Conservation (phyloP, 371 early-diverging fungal species). For the Nematocida ausubeli region DNA sequence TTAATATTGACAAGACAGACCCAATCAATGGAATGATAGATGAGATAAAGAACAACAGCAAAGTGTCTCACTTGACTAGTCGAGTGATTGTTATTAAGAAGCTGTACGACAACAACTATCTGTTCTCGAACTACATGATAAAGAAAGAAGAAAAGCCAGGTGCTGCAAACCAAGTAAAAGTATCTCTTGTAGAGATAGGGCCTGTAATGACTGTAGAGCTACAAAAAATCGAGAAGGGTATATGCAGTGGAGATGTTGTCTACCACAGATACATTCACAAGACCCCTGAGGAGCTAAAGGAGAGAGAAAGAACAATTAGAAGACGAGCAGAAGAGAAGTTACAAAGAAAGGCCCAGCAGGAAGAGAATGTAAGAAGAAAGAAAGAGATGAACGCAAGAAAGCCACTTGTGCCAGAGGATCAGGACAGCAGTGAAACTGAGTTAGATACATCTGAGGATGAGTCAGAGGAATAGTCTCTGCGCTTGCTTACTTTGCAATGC, state of each 20-base stretch:
- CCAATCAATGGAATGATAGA: slow-evolving; percentile 34
- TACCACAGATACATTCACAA: slow-evolving; percentile 69
- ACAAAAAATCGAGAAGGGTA: slow-evolving; percentile 79
- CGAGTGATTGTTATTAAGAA: slow-evolving; percentile 41
- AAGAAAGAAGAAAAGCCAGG: slow-evolving; percentile 51
- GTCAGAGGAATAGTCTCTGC: neutral
- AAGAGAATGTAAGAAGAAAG: slow-evolving; percentile 49
- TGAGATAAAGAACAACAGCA: slow-evolving; percentile 30
- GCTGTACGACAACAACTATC: slow-evolving; percentile 22
- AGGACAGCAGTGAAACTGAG: neutral
- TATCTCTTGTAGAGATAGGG: slow-evolving; percentile 75
- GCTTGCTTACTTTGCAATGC: neutral
- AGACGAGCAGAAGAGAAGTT: slow-evolving; percentile 5
- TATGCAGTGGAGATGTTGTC: slow-evolving; percentile 83
- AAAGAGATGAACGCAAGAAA: slow-evolving; percentile 12
- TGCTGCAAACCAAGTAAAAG: slow-evolving; percentile 39
- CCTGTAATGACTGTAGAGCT: slow-evolving; percentile 80
- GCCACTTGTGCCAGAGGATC: neutral
- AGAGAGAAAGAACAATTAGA: slow-evolving; percentile 1
- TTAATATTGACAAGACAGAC: slow-evolving; percentile 41
- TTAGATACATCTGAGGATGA: neutral
- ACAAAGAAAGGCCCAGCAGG: slow-evolving; percentile 34
- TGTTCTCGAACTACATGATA: slow-evolving; percentile 43
- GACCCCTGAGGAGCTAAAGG: slow-evolving; percentile 39
- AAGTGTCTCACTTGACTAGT: slow-evolving; percentile 13